A percentile compares a stretch with the other conserved stretches of the same genome.
Conservation (phyloP, 352 stramenopile species). For the Globisporangium viniferum region DNA sequence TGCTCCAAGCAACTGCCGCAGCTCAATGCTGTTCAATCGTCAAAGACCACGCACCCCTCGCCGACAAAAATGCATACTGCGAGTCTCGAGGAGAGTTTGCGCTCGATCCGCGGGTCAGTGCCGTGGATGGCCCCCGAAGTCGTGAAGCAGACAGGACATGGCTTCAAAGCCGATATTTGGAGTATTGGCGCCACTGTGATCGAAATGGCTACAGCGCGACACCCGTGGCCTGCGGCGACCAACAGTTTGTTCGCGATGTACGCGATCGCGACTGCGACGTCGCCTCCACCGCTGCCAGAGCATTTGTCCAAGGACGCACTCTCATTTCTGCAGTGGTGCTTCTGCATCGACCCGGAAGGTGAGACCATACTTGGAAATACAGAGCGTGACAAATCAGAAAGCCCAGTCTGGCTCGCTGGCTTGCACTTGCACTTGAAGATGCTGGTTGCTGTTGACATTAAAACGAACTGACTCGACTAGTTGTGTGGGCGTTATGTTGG, state of each 20-base stretch:
- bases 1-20: conserved; percentile 86
- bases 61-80: conserved; percentile 47
- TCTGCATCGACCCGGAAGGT: conserved; percentile 69
- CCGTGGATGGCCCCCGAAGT: conserved; percentile 85
- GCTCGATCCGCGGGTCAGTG: conserved; percentile 80
- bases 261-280: conserved; percentile 54
- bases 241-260: conserved; percentile 70
- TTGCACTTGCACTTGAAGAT: background rate
- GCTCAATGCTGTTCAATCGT: background rate
- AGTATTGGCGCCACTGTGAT: conserved; percentile 78
- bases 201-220: conserved; percentile 76
- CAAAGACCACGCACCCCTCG: background rate
- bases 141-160: conserved; percentile 70
- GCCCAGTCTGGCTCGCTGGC: background rate
- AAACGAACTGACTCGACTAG: background rate
- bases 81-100: conserved; percentile 79
- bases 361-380: background rate
- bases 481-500: conserved; percentile 2
- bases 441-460: background rate
- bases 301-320: conserved; percentile 46
- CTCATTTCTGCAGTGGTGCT: conserved; percentile 60
- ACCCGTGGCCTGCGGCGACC: conserved; percentile 61
- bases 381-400: background rate
- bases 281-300: conserved; percentile 49
- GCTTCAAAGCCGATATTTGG: conserved; percentile 80